Percentiles rank a stretch among this genome's conserved stretches.
Evolutionary conservation across 2,329 filamentous ascomycete species (phyloP).

Genomic region (Nemania bipapillata): DNA sequence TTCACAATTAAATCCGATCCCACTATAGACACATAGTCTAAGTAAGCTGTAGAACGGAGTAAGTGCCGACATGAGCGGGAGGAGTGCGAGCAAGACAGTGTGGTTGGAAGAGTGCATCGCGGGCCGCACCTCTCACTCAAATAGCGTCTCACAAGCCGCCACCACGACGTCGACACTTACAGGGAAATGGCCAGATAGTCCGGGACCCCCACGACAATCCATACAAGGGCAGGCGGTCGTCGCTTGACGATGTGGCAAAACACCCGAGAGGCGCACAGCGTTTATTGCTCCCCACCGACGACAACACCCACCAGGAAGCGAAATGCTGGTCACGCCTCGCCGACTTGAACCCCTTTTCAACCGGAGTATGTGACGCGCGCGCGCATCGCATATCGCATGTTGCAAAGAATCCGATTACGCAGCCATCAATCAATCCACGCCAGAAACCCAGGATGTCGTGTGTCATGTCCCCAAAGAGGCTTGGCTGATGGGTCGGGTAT

Average conservation of each 20-base stretch:
- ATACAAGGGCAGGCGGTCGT: constrained; percentile 1
- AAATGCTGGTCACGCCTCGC: background rate
- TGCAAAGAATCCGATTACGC: constrained; percentile 1
- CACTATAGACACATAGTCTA: background rate
- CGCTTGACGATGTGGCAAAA: constrained; percentile 20
- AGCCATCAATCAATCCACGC: background rate
- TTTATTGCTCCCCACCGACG: background rate
- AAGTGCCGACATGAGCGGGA: background rate
- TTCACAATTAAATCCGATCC: background rate
- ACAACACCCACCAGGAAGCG: background rate
- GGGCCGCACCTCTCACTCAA: constrained; percentile 24
- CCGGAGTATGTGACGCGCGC: constrained; percentile 3
- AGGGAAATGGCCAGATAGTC: constrained; percentile 17
- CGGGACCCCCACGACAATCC: constrained; percentile 10
- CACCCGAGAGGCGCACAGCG: constrained; percentile 8
- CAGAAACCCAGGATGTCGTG: background rate
- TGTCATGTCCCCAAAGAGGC: constrained; percentile 2
- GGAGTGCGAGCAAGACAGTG: constrained; percentile 17
- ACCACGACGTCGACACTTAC: constrained; percentile 23
- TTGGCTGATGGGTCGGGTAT: constrained; percentile 13
- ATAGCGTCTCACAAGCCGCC: constrained; percentile 27
- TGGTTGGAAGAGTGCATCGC: constrained; percentile 27
- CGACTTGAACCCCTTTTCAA: background rate
- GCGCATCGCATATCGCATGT: too few species aligned
- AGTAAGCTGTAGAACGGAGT: background rate